Evolutionary conservation across 495 filamentous ascomycete genomes (phyloP).

Genomic region (Symbiotaphrina buchneri): DNA sequence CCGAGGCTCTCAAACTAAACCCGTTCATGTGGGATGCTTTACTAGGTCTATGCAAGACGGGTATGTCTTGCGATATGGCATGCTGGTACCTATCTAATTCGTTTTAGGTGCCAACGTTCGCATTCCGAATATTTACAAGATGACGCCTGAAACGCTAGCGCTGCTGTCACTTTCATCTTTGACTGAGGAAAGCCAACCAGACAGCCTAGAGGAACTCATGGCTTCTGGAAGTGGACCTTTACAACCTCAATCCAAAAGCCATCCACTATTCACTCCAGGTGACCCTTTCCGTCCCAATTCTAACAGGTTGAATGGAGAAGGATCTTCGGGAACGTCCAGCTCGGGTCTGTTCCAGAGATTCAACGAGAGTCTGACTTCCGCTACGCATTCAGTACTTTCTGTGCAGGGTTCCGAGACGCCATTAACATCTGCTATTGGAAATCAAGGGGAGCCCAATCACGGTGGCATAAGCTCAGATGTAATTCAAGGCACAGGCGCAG

Average conservation of each 20-base stretch:
- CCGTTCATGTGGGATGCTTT: constrained; percentile 99
- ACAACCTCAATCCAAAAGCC: constrained; percentile 20
- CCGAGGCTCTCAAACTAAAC: constrained; percentile 70
- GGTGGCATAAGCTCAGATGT: too few species aligned
- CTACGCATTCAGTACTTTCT: too few species aligned
- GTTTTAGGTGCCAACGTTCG: constrained; percentile 49
- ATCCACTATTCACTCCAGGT: too few species aligned
- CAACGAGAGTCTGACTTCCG: constrained; percentile 28
- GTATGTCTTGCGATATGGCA: constrained; percentile 15
- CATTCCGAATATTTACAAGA: constrained; percentile 66
- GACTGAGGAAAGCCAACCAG: neutral
- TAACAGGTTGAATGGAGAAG: constrained; percentile 15
- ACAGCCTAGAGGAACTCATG: constrained; percentile 1
- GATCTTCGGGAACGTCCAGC: constrained; percentile 8
- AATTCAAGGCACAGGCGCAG: too few species aligned
- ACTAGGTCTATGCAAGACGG: constrained; percentile 47
- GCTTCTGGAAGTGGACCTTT: constrained; percentile 15
- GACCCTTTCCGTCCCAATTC: too few species aligned
- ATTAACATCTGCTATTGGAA: too few species aligned
- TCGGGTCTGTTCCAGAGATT: constrained; percentile 33
- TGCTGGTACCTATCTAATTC: constrained; percentile 5
- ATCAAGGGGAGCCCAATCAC: too few species aligned
- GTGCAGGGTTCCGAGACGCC: too few species aligned
- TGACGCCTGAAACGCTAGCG: constrained; percentile 40
- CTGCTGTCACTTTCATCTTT: constrained; percentile 13